Evolutionary conservation across 306 rosid species (phyloP).

Genomic region (Inga oerstediana): DNA sequence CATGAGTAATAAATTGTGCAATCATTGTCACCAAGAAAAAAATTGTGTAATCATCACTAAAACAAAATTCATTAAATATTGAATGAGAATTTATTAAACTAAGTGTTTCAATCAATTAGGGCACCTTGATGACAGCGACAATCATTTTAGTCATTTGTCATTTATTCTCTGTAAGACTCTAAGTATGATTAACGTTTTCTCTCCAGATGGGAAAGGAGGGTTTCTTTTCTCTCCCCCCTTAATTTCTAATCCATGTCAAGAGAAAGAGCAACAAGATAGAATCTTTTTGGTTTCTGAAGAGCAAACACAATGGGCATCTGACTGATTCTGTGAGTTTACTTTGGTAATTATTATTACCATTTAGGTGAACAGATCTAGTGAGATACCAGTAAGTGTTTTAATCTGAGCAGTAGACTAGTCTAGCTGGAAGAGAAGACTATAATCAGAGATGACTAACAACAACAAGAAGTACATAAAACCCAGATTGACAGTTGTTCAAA

Average conservation of each 20-base stretch:
- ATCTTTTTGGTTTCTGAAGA: background rate
- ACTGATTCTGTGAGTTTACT: background rate
- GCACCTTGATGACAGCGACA: background rate
- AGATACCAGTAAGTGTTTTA: constrained; percentile 30
- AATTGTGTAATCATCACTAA: background rate
- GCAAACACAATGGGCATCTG: constrained; percentile 3
- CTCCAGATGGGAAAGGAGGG: background rate
- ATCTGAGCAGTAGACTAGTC: background rate
- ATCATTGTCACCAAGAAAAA: no score
- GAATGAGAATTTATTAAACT: background rate
- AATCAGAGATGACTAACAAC: constrained; percentile 36
- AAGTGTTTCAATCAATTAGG: background rate
- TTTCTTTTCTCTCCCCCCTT: background rate
- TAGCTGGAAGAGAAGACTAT: constrained; percentile 19
- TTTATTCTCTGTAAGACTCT: background rate
- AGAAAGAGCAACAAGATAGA: background rate
- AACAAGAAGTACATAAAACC: constrained; percentile 52
- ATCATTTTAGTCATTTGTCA: background rate
- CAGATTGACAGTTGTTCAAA: constrained; percentile 57
- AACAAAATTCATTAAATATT: background rate
- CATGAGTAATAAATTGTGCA: background rate
- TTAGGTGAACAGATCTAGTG: background rate
- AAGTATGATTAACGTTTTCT: background rate
- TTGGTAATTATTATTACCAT: background rate
- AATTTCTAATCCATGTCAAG: background rate